Evolutionary conservation across 768 basidiomycete genomes (phyloP), one percentile per base, ranked within the genome.

Genomic region (Russula earlei): DNA sequence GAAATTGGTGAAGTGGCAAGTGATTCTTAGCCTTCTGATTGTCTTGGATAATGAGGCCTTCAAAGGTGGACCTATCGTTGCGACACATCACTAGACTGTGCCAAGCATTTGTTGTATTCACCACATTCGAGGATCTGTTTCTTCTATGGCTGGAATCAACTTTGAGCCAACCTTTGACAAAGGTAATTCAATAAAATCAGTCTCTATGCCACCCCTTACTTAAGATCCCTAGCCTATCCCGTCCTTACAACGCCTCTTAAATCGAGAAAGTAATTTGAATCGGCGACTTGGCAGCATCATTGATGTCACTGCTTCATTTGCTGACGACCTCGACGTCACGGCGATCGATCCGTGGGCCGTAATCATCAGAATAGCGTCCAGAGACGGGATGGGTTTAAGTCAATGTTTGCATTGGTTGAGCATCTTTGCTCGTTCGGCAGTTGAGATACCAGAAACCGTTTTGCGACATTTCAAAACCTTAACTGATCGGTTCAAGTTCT

Each of bases 391-490:
- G 7, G 77, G 78, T 17, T 71, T 83, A 40, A 64, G 69, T 20
- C 73, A 70, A 31, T 74, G 77, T 37, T 66, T 87, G 34, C 70
- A 72, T 42, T 86, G 84, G 81, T 74, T 90, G 19, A 74, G 74
- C 41, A 67, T 83, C 41, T 73, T 87, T 62, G 75, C 83, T 22
- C 71, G 73, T 46, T 85, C 85, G 7, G 86, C 83, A 2, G 75
- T 87, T 25, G 79, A 83, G 37, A 74, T 89, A 31, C 77, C 86
- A 2, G 68, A 75, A 5, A 53, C 71, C 3, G 74, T 75, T 5
- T 81, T 83, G 62, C 66, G 69, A 25, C 76, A 75, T 36, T 77
- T 83, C 44, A 71, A 74, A 5, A 58, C 67, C 9, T 65, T 79
- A 19, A 71, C 77, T 5, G 64, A 65, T 12, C 64, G 71, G 24